phyloP scores from a whole-genome alignment of 306 rosid species.

The Prosopis cineraria region DNA sequence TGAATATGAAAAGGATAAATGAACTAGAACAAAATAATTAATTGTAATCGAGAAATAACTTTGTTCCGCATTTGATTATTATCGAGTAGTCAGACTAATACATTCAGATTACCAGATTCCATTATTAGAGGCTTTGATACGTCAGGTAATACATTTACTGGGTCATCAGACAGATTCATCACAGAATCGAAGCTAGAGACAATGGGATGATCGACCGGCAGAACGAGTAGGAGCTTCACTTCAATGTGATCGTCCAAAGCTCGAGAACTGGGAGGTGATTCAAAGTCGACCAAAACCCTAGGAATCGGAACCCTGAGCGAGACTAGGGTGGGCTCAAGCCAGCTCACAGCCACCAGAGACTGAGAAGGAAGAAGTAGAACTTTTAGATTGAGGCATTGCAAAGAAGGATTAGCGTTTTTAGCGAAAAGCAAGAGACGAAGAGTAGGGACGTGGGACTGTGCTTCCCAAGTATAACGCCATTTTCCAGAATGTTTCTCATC shows the following conservation, averaged over 20 bases:
- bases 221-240: slow-evolving; percentile 78
- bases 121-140: slow-evolving; percentile 47
- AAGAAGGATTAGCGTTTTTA: slow-evolving; percentile 49
- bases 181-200: slow-evolving; percentile 49
- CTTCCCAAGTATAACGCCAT: slow-evolving; percentile 93
- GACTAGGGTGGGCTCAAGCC: slow-evolving; percentile 43
- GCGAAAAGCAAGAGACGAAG: slow-evolving; percentile 72
- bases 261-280: slow-evolving; percentile 55
- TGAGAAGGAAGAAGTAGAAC: slow-evolving; percentile 47
- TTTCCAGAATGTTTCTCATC: slow-evolving; percentile 17
- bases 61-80: neutral
- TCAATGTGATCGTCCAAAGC: slow-evolving; percentile 71
- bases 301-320: slow-evolving; percentile 77
- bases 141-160: slow-evolving; percentile 19
- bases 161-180: slow-evolving; percentile 38
- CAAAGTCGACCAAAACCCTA: slow-evolving; percentile 62
- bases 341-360: slow-evolving; percentile 49
- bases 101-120: slow-evolving; percentile 55
- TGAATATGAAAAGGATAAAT: neutral
- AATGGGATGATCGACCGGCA: slow-evolving; percentile 77
- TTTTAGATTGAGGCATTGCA: slow-evolving; percentile 57
- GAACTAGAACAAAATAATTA: neutral
- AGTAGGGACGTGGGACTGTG: slow-evolving; percentile 76
- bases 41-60: neutral
- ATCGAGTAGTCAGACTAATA: neutral